These are phyloP conservation scores for Arachnomyces sp. DNA, from an alignment of 2,329 filamentous ascomycete species.

Conservation along the genomic window DNA sequence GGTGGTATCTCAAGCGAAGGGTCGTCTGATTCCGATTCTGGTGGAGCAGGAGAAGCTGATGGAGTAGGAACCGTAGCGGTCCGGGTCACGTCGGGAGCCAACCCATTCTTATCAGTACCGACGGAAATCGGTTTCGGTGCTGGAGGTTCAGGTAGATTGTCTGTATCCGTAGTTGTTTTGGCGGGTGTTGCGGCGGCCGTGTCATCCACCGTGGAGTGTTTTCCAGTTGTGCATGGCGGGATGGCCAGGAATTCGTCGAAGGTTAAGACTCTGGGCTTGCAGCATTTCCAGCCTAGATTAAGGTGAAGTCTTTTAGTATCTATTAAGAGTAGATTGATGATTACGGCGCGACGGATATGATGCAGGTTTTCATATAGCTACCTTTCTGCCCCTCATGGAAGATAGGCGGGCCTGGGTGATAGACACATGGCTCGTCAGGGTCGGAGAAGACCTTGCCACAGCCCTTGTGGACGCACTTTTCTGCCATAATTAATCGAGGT, in stretches of 20 bases:
- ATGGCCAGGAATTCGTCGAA: conserved; percentile 98
- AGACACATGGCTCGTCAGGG: conserved; percentile 72
- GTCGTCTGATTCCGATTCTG: conserved; percentile 85
- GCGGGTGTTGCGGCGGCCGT: conserved; percentile 45
- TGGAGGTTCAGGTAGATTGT: conserved; percentile 5
- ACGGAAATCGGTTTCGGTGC: conserved; percentile 16
- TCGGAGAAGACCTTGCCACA: conserved; percentile 86
- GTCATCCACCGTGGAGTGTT: conserved; percentile 81
- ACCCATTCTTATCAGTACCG: conserved; percentile 10
- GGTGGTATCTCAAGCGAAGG: conserved; percentile 63
- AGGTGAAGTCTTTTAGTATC: conserved; percentile 6
- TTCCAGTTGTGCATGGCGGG: conserved; percentile 83
- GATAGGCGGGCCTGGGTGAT: conserved; percentile 87
- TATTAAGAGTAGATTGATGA: neutral
- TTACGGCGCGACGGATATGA: conserved; percentile 6
- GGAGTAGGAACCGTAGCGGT: conserved; percentile 27
- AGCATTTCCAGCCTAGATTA: conserved; percentile 90
- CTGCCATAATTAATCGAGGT: conserved; percentile 20
- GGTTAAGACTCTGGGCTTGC: conserved; percentile 90
- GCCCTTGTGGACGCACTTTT: conserved; percentile 91
- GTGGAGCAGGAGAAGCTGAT: conserved; percentile 40
- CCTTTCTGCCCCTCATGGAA: conserved; percentile 99
- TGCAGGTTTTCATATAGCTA: conserved; percentile 37
- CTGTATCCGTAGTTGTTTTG: conserved; percentile 25
- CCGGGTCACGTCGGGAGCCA: conserved; percentile 23